These are phyloP conservation scores for Trichoderma erinaceum DNA, from an alignment of 495 filamentous ascomycete species.

Conservation along the genomic window DNA sequence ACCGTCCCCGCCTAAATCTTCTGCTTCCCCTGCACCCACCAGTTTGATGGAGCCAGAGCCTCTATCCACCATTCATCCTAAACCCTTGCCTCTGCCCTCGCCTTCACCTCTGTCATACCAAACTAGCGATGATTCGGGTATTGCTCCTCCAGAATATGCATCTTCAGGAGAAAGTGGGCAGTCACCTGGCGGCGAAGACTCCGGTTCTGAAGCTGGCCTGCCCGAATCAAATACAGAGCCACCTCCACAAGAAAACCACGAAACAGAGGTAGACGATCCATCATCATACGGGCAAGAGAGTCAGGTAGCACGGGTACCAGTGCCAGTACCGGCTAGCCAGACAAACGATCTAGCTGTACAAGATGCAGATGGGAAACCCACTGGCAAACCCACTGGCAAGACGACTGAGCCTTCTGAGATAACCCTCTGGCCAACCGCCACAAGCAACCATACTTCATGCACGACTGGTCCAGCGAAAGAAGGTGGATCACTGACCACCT, in stretches of 20 bases:
- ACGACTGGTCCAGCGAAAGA: not conserved
- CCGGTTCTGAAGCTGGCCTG: not conserved
- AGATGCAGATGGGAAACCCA: not conserved
- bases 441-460: not conserved
- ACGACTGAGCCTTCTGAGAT: not conserved
- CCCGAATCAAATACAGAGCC: not conserved
- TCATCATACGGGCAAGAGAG: not conserved
- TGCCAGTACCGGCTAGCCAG: not conserved
- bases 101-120: not conserved
- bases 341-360: not conserved
- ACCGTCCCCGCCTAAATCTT: not conserved
- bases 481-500: not conserved
- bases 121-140: not conserved
- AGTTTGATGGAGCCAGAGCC: not conserved
- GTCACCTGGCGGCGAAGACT: not conserved
- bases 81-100: not conserved
- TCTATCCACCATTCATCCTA: not conserved
- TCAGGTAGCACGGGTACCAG: too few species aligned
- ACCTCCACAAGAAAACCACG: not conserved
- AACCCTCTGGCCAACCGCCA: constrained; percentile 6
- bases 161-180: not conserved
- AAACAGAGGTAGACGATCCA: not conserved
- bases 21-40: not conserved
- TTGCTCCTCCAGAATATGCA: not conserved
- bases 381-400: not conserved